Base-by-base conservation (phyloP, 2,329 filamentous ascomycete species). In the Beauveria australis region DNA sequence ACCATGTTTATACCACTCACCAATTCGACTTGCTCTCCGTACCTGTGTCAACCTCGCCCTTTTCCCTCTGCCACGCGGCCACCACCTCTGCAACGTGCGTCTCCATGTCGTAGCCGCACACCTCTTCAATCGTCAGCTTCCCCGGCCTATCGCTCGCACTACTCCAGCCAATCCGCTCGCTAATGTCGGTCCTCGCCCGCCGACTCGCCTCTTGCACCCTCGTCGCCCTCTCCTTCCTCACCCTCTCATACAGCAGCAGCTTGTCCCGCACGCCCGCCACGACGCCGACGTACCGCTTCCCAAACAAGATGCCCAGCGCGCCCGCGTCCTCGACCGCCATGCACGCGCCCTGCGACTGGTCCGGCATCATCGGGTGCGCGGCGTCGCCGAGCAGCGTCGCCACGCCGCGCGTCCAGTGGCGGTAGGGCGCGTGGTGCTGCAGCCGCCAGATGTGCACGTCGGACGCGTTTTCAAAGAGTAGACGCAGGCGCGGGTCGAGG, bases 311-410 rank as follows among this genome's bases (percentile, higher is more conserved):
- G 0, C 84, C 83, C 1, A 87, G 71, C 0, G 81, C 81, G 0
- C 80, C 84, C 0, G 83, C 81, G 62, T 87, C 84, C 67, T 87
- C 84, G 41, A 87, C 84, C 0, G 84, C 83, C 82, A 85, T 85
- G 66, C 83, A 86, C 0, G 84, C 84, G 6, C 85, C 85, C 70
- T 88, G 85, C 61, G 80, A 83, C 68, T 88, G 85, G 67, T 88
- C 78, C 2, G 85, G 84, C 79, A 87, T 82, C 82, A 86, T 86
- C 18, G 85, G 85, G 68, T 88, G 85, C 4, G 77, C 85, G 16
- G 85, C 85, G 69, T 89, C 85, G 6, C 85, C 85, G 16, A 88
- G 67, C 1, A 88, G 70, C 63, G 79, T 81, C 3, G 78, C 78
- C 19, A 71, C 74, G 5, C 71, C 73, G 61, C 78, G 79, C 44